Evolutionary conservation across 2,329 filamentous ascomycete genomes (phyloP), one percentile per base, ranked within the genome.

Genomic region (Ascochyta lentis): DNA sequence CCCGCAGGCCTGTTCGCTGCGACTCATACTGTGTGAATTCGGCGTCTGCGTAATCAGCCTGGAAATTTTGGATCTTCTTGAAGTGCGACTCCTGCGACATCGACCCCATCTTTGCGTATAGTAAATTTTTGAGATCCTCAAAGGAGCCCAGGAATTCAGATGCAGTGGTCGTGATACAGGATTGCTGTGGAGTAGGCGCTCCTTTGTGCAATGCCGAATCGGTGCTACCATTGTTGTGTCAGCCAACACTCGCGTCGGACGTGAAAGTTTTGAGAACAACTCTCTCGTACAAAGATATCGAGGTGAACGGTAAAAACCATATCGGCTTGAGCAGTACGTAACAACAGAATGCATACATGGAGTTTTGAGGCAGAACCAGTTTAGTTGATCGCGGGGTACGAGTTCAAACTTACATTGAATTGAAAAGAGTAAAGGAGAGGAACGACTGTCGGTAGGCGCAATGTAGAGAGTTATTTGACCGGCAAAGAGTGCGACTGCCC

Each of bases 11-110:
- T 60, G 94, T 99, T 61, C 92, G 85, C 67, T 92, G 87, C 6
- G 95, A 99, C 71, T 96, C 92, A 90, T 99, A 99, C 75, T 97
- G 93, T 22, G 92, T 94, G 76, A 99, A 90, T 51, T 84, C 86
- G 60, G 90, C 90, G 10, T 93, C 90, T 12, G 93, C 92, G 80
- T 97, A 99, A 72, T 97, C 91, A 7, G 91, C 89, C 64, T 89
- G 84, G 79, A 99, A 96, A 70, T 85, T 87, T 72, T 96, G 92
- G 44, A 96, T 82, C 67, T 88, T 89, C 74, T 88, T 91, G 78
- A 98, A 98, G 69, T 88, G 85, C 3, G 78, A 72, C 53, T 78
- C 78, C 48, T 80, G 62, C 40, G 72, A 60, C 9, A 67, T 56
- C 19, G 71, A 66, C 39, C 67, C 68, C 70, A 75, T 75, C 2